phyloP scores from a whole-genome alignment of 176 grass and related monocot genomes.

The Olyra latifolia region DNA sequence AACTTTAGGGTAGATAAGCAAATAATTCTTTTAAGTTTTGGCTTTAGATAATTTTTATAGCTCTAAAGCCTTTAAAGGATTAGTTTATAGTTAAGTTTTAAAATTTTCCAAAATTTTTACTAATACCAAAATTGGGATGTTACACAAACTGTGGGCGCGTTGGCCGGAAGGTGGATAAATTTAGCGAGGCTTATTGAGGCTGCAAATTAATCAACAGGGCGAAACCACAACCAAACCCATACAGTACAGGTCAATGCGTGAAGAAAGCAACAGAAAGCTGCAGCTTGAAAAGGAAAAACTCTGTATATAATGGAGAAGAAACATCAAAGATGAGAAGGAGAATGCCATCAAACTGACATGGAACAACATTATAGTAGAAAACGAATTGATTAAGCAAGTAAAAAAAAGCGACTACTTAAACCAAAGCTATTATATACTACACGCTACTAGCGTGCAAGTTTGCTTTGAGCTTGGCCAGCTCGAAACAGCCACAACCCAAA shows the following conservation, averaged over 20 bases:
- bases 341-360: background rate
- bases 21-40: too few species aligned
- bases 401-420: background rate
- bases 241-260: slow-evolving; percentile 23
- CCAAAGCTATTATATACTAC: background rate
- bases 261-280: slow-evolving; percentile 27
- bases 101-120: too few species aligned
- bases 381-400: background rate
- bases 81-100: too few species aligned
- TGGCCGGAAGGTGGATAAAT: background rate
- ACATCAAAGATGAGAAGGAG: background rate
- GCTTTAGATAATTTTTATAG: too few species aligned
- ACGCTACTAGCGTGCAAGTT: background rate
- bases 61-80: too few species aligned
- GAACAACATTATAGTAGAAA: background rate
- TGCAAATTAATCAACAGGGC: background rate
- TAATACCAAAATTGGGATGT: too few species aligned
- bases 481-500: background rate
- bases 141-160: too few species aligned
- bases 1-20: too few species aligned
- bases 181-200: slow-evolving; percentile 5
- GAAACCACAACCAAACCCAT: background rate
- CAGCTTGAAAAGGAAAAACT: background rate
- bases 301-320: background rate
- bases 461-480: slow-evolving; percentile 41